Evolutionary conservation across 164 flowering plant genomes (phyloP), one percentile per base, ranked within the genome.

Genomic region (Kalanchoe fedtschenkoi): DNA sequence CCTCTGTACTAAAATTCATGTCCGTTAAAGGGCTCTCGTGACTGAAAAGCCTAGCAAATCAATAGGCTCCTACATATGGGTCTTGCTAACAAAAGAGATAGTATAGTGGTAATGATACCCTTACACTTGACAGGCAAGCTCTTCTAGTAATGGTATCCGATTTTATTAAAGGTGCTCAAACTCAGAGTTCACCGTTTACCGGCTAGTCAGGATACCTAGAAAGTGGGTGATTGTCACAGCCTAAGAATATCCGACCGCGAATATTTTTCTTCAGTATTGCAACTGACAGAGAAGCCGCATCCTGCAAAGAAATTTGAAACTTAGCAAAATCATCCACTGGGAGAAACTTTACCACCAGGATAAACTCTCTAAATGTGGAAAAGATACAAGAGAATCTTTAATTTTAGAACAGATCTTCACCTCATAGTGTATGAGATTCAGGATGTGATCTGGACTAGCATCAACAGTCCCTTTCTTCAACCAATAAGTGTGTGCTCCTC

Each of bases 341-440:
- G 32, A 51, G 17, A 51, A 51, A 51, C 17, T 51, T 51, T 13
- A 51, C 56, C 30, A 51, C 26, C 56, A 24, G 28, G 19, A 44
- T 19, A 17, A 60, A 61, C 42, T 21, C 11, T 8, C 26, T 29
- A 38, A 51, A n/a, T 43, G 38, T 24, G 32, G 34, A 62, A 30
- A 1, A n/a, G 34, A 58, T 15, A 6, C 14, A 35, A 64, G 10
- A 19, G 53, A 30, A 2, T 16, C 3, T 29, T 24, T n/a, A 24
- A 26, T 51, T 51, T 51, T 51, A 4, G 11, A 51, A 11, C 17
- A 51, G 37, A 24, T 42, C 15, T 22, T 62, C 30, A 92, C 98
- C 96, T 92, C 98, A 67, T 89, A 92, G 72, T 92, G 98, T 69
- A 92, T 92, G 22, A 92, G 83, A 77, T 92, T 92, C 62, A 92